A percentile compares a stretch with the other conserved stretches of the same genome.
Evolutionary conservation across 2,329 filamentous ascomycete species (phyloP).

Genomic region (Elsinoe fawcettii): DNA sequence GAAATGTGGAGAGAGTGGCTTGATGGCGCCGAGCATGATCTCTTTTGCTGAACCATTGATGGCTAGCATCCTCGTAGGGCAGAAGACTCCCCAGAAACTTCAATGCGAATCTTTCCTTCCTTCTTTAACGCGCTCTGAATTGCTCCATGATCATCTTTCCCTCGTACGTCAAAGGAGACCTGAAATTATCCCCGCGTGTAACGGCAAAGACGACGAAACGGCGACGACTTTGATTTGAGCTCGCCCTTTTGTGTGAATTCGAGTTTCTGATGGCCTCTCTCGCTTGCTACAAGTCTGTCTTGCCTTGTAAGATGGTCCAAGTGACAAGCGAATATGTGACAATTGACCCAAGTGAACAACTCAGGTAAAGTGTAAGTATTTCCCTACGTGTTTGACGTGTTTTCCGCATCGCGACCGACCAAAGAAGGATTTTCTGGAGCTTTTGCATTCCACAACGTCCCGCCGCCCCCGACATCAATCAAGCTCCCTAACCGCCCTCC

Average conservation of each 20-base stretch:
- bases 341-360: neutral
- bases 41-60: neutral
- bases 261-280: neutral
- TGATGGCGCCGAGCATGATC: neutral
- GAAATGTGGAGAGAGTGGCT: neutral
- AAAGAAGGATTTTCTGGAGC: neutral
- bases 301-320: neutral
- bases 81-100: neutral
- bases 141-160: neutral
- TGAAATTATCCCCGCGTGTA: conserved; percentile 11
- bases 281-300: neutral
- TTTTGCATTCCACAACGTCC: conserved; percentile 9
- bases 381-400: neutral
- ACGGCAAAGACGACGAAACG: conserved; percentile 14
- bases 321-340: neutral
- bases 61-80: neutral
- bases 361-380: neutral
- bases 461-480: neutral
- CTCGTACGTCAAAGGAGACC: conserved; percentile 5
- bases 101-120: neutral
- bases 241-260: neutral
- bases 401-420: neutral
- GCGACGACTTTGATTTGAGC: conserved; percentile 10
- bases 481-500: neutral
- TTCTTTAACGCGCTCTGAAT: neutral